phyloP scores from a whole-genome alignment of 2,329 filamentous ascomycete species.

The Orbilia quercus region DNA sequence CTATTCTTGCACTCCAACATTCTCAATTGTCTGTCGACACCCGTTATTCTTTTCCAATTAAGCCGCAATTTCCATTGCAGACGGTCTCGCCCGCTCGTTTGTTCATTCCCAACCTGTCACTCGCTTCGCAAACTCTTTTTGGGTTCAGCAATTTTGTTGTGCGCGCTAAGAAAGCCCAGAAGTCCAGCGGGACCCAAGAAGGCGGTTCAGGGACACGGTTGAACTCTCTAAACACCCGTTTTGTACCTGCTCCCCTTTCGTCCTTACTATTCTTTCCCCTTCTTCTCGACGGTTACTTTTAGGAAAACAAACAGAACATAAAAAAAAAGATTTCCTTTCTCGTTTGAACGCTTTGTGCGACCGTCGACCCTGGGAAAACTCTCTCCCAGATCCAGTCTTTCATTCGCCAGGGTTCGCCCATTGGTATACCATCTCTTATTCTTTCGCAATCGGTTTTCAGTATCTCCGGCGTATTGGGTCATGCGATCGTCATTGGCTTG shows the following conservation, averaged over 20 bases:
- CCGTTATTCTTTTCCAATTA: constrained; percentile 14
- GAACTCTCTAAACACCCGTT: constrained; percentile 39
- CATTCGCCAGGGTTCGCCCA: constrained; percentile 20
- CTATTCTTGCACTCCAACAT: neutral
- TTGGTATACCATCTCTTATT: constrained; percentile 4
- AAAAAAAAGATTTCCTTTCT: constrained; percentile 22
- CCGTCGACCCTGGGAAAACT: constrained; percentile 11
- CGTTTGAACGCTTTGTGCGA: neutral
- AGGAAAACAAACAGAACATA: constrained; percentile 7
- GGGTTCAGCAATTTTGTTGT: constrained; percentile 19
- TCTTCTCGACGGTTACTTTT: constrained; percentile 20
- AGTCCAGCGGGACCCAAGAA: constrained; percentile 28
- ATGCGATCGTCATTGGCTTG: constrained; percentile 49
- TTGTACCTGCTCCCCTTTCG: constrained; percentile 30
- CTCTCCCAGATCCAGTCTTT: constrained; percentile 25
- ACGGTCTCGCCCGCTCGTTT: constrained; percentile 28
- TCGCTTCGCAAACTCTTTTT: constrained; percentile 14
- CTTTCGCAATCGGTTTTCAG: neutral
- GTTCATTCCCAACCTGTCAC: constrained; percentile 48
- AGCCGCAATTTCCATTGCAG: constrained; percentile 35
- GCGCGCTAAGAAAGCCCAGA: constrained; percentile 12
- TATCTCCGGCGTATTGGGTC: constrained; percentile 36
- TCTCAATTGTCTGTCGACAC: constrained; percentile 17
- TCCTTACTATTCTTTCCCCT: constrained; percentile 19
- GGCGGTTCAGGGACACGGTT: constrained; percentile 53